Evolutionary conservation across 331 rosid genomes (phyloP), one percentile per base, ranked within the genome.

Genomic region (Phaseolus coccineus): DNA sequence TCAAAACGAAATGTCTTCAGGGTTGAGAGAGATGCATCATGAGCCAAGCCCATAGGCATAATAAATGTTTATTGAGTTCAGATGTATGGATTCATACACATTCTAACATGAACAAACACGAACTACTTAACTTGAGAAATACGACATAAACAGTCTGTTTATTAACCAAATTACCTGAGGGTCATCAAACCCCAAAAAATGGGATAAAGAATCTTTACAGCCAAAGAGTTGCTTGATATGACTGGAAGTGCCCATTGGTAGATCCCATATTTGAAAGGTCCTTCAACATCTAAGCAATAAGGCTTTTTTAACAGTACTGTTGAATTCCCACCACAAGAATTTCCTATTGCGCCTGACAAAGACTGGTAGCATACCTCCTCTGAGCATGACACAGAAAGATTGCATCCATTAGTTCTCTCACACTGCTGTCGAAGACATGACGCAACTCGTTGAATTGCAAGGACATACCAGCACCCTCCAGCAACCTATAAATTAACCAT

Each of bases 391-490:
- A 96, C 24, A 46, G 97, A 83, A 22, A 93, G 88, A 61, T 84
- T 90, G 86, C 99, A 95, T 15, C 89, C 83, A 12, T 44, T 11
- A 62, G 76, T 81, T 56, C 85, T 80, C 61, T 90, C 96, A 73
- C 98, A 95, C 31, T 91, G 98, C 56, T 85, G 94, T 80, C 80
- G 82, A 25, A 95, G 89, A 76, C 99, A 95, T 0, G 96, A 89
- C 10, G 98, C 98, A 2, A 93, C 96, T 0, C 98, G 91, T 30
- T 95, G 99, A 80, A 95, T 93, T 0, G 96, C 99, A 51, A 95
- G 99, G 15, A 95, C 98, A 78, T 95, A 95, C 99, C 99, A 95
- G 77, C 99, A 95, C 57, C 99, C 99, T 80, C 99, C 99, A 0
- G 99, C 97, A 78, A 95, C 97, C 99, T 95, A 50, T 28, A 39